phyloP scores from a whole-genome alignment of 2,329 filamentous ascomycete species.

The Aureobasidium pullulans region DNA sequence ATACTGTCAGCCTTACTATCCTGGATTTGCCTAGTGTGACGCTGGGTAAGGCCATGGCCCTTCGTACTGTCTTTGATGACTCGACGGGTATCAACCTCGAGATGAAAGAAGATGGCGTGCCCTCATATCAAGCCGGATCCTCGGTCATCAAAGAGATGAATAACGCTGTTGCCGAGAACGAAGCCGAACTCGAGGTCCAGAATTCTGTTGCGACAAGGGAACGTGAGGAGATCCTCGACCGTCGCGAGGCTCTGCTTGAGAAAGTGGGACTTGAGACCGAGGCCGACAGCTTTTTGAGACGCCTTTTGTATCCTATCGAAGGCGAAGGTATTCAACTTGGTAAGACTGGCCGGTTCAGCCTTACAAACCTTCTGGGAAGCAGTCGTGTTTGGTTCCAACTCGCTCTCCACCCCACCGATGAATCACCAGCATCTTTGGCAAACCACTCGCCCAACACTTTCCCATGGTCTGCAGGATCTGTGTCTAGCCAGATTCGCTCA shows the following conservation, averaged over 20 bases:
- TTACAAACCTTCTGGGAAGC: constrained; percentile 65
- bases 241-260: constrained; percentile 74
- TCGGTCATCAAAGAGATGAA: constrained; percentile 85
- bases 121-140: constrained; percentile 64
- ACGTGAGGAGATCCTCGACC: constrained; percentile 70
- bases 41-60: constrained; percentile 78
- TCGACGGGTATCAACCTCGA: constrained; percentile 87
- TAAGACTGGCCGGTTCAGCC: constrained; percentile 68
- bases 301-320: constrained; percentile 69
- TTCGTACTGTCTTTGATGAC: constrained; percentile 90
- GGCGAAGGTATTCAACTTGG: constrained; percentile 77
- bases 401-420: constrained; percentile 83
- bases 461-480: constrained; percentile 84
- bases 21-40: constrained; percentile 75
- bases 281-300: constrained; percentile 72
- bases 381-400: constrained; percentile 96
- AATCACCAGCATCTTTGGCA: constrained; percentile 67
- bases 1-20: constrained; percentile 83
- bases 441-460: constrained; percentile 64
- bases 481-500: constrained; percentile 84
- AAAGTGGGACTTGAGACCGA: constrained; percentile 79
- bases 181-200: constrained; percentile 70
- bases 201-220: constrained; percentile 61
- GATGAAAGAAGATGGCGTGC: constrained; percentile 92
- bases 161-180: constrained; percentile 67